A percentile compares a stretch with the other conserved stretches of the same genome.
Evolutionary conservation across 73 alveolate species (phyloP).

Genomic region (Symbiodinium pilosum): DNA sequence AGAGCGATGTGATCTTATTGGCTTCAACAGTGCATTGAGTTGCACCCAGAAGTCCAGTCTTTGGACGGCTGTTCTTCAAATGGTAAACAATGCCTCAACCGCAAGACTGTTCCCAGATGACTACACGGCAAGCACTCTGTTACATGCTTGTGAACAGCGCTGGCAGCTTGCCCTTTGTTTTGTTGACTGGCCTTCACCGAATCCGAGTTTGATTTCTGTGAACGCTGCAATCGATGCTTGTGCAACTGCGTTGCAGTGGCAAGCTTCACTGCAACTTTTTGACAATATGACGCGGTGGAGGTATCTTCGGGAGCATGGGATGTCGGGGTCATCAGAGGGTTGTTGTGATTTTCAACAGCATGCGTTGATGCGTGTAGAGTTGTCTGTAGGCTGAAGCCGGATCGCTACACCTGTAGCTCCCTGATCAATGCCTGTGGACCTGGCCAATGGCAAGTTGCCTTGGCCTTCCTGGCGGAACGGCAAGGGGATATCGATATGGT

Average conservation of each 20-base stretch:
- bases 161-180: not conserved
- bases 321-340: too few relatives aligned
- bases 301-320: constrained; percentile 15
- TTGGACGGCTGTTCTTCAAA: not conserved
- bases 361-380: too few relatives aligned
- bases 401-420: constrained; percentile 1
- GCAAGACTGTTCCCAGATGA: not conserved
- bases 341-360: too few relatives aligned
- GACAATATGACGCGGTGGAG: not conserved
- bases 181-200: not conserved
- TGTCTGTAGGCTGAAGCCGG: constrained; percentile 40
- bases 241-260: not conserved
- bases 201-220: not conserved
- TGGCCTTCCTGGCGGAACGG: not conserved
- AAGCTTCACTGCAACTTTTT: not conserved
- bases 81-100: not conserved
- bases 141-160: not conserved
- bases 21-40: not conserved
- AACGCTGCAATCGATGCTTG: not conserved
- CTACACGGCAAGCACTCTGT: not conserved
- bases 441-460: not conserved
- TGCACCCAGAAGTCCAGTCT: not conserved
- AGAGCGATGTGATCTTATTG: not conserved
- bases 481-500: not conserved
- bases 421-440: not conserved